Conservation (phyloP, 352 stramenopile genomes). For the Phytophthora chlamydospora region DNA sequence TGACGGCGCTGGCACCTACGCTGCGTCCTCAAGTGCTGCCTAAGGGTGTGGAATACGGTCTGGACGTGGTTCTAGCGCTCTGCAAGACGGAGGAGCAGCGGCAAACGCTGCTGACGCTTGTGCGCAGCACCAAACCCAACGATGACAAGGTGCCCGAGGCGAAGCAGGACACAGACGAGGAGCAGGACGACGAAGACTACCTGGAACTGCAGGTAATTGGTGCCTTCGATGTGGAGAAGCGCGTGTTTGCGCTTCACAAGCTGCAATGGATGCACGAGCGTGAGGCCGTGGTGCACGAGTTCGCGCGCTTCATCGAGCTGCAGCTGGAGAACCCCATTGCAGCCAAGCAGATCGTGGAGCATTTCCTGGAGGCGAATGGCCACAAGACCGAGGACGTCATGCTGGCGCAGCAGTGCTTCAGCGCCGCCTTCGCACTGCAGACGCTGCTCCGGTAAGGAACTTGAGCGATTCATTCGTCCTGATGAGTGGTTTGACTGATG, state of each 20-base stretch:
- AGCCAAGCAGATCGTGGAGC: conserved; percentile 40
- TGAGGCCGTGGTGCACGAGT: conserved; percentile 71
- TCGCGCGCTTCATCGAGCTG: conserved; percentile 76
- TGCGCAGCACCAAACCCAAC: conserved; percentile 49
- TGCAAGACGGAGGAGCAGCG: conserved; percentile 72
- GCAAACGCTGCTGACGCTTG: conserved; percentile 48
- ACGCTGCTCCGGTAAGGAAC: conserved; percentile 59
- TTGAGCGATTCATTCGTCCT: not conserved
- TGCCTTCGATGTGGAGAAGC: conserved; percentile 63
- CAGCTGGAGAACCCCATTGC: conserved; percentile 64
- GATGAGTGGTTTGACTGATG: conserved; percentile 7
- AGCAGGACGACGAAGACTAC: conserved; percentile 33
- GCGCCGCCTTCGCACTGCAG: conserved; percentile 78
- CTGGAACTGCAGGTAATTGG: conserved; percentile 56
- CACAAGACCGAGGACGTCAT: conserved; percentile 44
- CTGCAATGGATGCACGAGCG: conserved; percentile 70
- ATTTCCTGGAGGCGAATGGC: conserved; percentile 70
- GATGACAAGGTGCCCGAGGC: conserved; percentile 19
- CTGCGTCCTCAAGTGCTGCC: conserved; percentile 74
- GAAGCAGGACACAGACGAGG: conserved; percentile 47
- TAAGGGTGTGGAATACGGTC: conserved; percentile 58
- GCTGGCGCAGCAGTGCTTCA: conserved; percentile 75
- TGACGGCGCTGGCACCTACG: conserved; percentile 57
- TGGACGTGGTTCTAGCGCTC: conserved; percentile 68
- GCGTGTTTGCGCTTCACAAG: conserved; percentile 63